A percentile compares a stretch with the other conserved stretches of the same genome.
These are phyloP conservation scores for Hypoxylon sp. DNA, from an alignment of 2,329 filamentous ascomycete genomes.

Conservation along the genomic window DNA sequence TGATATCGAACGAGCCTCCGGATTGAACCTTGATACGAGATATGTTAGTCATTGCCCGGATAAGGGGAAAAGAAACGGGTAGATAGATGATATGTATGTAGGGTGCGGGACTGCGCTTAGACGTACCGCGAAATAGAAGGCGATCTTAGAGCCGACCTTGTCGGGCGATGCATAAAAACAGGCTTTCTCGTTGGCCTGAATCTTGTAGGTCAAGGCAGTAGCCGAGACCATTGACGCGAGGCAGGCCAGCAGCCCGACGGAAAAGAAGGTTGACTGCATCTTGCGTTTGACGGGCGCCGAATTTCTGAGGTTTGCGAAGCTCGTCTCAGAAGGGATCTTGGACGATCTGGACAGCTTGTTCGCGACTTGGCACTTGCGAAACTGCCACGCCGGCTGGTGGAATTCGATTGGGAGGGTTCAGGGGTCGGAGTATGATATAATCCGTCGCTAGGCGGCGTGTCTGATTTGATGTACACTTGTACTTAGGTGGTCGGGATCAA, in stretches of 20 bases:
- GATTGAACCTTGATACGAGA: conserved; percentile 80
- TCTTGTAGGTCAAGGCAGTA: conserved; percentile 93
- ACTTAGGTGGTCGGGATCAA: not conserved
- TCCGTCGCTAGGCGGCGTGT: conserved; percentile 19
- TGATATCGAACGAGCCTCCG: conserved; percentile 95
- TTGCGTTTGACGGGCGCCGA: conserved; percentile 44
- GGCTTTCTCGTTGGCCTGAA: conserved; percentile 88
- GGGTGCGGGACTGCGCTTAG: not conserved
- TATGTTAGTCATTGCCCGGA: no score
- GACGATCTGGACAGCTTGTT: conserved; percentile 40
- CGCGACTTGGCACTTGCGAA: conserved; percentile 25
- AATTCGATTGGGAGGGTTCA: conserved; percentile 2
- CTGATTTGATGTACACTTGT: conserved; percentile 12
- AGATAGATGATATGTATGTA: not conserved
- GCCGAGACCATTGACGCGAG: conserved; percentile 76
- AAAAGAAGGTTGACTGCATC: conserved; percentile 72
- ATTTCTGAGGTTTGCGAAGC: conserved; percentile 29
- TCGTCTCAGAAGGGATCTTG: conserved; percentile 18
- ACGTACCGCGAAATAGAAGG: conserved; percentile 97
- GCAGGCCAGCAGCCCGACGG: conserved; percentile 75
- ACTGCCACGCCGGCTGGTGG: conserved; percentile 25
- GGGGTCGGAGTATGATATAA: conserved; percentile 32
- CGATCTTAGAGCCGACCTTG: conserved; percentile 83
- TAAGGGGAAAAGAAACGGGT: no score
- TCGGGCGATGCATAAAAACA: conserved; percentile 91